Percentiles rank a stretch among this genome's conserved stretches.
Conservation (phyloP, 2,329 filamentous ascomycete species). For the Apiospora pterosperma region DNA sequence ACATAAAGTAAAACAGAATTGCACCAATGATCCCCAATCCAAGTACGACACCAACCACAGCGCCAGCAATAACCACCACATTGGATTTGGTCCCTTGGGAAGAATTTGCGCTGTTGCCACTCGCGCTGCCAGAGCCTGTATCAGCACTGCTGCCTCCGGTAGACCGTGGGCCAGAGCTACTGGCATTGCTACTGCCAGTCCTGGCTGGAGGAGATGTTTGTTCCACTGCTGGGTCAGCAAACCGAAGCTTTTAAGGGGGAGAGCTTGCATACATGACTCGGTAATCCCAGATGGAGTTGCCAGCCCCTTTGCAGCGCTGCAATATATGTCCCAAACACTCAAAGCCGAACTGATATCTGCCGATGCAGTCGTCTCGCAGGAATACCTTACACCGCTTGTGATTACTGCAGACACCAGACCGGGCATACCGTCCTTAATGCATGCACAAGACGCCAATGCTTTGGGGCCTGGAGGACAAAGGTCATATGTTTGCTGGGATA, state of each 20-base stretch:
- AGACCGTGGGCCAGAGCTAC: conserved; percentile 13
- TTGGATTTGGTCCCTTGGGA: conserved; percentile 15
- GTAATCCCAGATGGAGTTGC: conserved; percentile 37
- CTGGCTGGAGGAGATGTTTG: conserved; percentile 17
- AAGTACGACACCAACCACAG: conserved; percentile 28
- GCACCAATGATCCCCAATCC: conserved; percentile 28
- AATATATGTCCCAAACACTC: conserved; percentile 43
- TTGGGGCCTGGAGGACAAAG: conserved; percentile 43
- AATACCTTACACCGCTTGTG: conserved; percentile 40
- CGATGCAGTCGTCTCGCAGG: conserved; percentile 40
- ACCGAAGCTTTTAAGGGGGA: background rate
- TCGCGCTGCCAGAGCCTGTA: conserved; percentile 27
- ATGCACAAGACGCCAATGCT: conserved; percentile 50
- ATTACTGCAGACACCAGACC: conserved; percentile 38
- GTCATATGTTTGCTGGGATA: conserved; percentile 31
- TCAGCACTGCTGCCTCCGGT: conserved; percentile 5
- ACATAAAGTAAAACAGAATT: conserved; percentile 32
- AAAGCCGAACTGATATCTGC: conserved; percentile 45
- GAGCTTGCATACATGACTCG: conserved; percentile 29
- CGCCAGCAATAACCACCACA: conserved; percentile 24
- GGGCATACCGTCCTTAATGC: conserved; percentile 46
- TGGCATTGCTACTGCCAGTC: conserved; percentile 4
- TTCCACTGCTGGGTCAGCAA: conserved; percentile 14
- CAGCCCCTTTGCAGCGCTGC: conserved; percentile 43
- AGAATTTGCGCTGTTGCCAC: conserved; percentile 19